These are phyloP conservation scores for carrot (Daucus carota) DNA, from an alignment of 129 eudicot genomes.

Conservation along the genomic window DH1_v3.0 NC_030385.2:9883001-9883500, in stretches of 20 bases:
- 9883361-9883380: background rate
- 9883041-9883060: background rate
- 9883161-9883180: conserved; percentile 68
- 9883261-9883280: background rate
- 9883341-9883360: background rate
- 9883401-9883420: conserved; percentile 52
- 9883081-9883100: conserved; percentile 55
- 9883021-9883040: background rate
- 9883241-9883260: background rate
- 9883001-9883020: background rate
- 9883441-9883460: conserved; percentile 52
- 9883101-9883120: conserved; percentile 90
- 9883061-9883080: background rate
- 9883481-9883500: conserved; percentile 6
- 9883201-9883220: background rate
- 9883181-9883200: conserved; percentile 51
- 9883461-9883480: conserved; percentile 59
- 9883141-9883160: conserved; percentile 87
- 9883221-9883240: background rate
- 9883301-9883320: background rate
- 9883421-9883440: conserved; percentile 55
- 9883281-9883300: background rate
- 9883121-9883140: conserved; percentile 66
- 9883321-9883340: background rate
- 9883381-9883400: conserved; percentile 40